Base-by-base conservation (phyloP, 345 rosid genomes). In the Euphorbia peplus region DNA sequence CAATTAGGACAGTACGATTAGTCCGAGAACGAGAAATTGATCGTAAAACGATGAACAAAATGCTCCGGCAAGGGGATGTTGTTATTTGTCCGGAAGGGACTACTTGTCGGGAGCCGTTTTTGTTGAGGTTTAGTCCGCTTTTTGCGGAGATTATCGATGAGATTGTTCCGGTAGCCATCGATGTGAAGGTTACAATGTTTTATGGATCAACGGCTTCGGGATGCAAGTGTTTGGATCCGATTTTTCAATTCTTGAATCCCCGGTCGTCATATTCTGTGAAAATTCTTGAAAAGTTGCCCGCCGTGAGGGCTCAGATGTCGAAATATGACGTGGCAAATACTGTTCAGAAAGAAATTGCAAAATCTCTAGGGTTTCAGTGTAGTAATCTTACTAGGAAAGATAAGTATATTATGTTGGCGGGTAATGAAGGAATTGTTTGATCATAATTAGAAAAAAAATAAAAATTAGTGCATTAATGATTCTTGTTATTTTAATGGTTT, bases 81-180 rank as follows among this genome's bases (percentile, higher is more conserved):
- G 95, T 88, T 8, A 86, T 88, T 60, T 91, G 91, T 52, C 95
- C 97, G 0, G 97, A 91, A 81, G 95, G 97, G 32, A 88, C 97
- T 57, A 91, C 97, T 13, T 88, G 97, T 58, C 76, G 97, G 66
- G 92, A 91, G 58, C 92, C 95, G 15, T 79, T 76, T 72, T 81
- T 91, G 37, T 83, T 91, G 13, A 72, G 97, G 51, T 91, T 88
- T 76, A 91, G 97, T 71, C 95, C 95, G 13, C 67, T 91, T 71
- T 91, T 91, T 59, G 70, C 88, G 0, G 95, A 91, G 68, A 59
- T 87, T 56, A 79, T 84, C 52, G 87, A 88, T 29, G 71, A 77
- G 55, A 83, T 91, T 22, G 76, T 88, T 37, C 92, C 92, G 0
- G 91, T 87, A n/a, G 95, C 97, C 2, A 21, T 85, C 64, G 70